Evolutionary conservation across 768 basidiomycete genomes (phyloP), one percentile per base, ranked within the genome.

Genomic region (Dacryopinax primogenitus): DNA sequence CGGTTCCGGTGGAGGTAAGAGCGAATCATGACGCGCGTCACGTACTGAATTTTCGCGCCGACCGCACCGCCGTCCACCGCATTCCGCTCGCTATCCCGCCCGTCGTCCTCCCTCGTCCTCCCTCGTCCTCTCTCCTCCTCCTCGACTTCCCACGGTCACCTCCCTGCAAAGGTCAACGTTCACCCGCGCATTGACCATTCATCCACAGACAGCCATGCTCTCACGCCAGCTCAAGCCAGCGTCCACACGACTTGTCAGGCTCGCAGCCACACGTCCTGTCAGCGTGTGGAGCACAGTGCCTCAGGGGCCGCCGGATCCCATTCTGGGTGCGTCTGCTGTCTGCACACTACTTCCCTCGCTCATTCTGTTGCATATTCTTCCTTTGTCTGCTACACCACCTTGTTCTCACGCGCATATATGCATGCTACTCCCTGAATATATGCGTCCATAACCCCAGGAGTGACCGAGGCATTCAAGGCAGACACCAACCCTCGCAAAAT

Each of bases 391-490:
- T 30, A 11, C 30, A 15, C 18, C 26, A 11, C 6, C 51, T 58
- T 30, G 11, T 26, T 26, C 45, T 21, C 13, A 26, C 23, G 13
- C 13, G 7, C 45, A 15, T 9, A 7, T 47, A 9, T 47, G 7
- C 12, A 7, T 26, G 45, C 45, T 15, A 47, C 23, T 12, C 12
- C 7, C 13, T 9, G 9, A 15, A 47, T 47, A 47, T 47, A 26
- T 23, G 45, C 45, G 23, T 47, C 7, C 23, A 13, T 26, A 58
- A 3, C 45, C 64, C n/a, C 70, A 90, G 88, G 90, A 67, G 82
- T 99, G 62, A 88, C 90, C 32, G 95, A 97, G 73, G 92, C 92
- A 32, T 99, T 93, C 84, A 96, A 94, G 79, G 91, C 92, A 45
- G 92, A 97, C 83, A 86, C 84, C 71, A 85, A 89, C 74, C 80